phyloP scores from a whole-genome alignment of 1,139 yeast genomes.

The Schwanniomyces etchellsii region DNA sequence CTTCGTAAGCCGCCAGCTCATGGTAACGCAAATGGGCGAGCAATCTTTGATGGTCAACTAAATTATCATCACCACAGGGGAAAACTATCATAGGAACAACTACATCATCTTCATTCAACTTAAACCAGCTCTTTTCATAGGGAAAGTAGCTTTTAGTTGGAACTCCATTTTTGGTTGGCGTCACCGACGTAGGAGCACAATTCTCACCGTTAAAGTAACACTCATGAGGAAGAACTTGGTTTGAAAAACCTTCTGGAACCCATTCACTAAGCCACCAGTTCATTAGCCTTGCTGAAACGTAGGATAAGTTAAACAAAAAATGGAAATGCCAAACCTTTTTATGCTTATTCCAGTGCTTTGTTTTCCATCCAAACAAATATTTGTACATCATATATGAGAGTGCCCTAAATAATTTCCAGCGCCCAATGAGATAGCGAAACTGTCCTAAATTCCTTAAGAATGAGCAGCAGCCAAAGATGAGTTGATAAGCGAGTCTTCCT shows the following conservation, averaged over 20 bases:
- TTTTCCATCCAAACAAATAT: constrained; percentile 83
- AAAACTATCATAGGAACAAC: constrained; percentile 51
- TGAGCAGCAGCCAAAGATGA: constrained; percentile 55
- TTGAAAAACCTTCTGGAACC: constrained; percentile 35
- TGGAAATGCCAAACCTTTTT: constrained; percentile 59
- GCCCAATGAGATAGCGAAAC: constrained; percentile 39
- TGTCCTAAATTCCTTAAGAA: constrained; percentile 57
- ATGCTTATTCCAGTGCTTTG: constrained; percentile 62
- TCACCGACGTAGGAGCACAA: constrained; percentile 11
- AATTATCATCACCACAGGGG: constrained; percentile 55
- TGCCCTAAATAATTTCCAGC: constrained; percentile 49
- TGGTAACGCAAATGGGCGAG: constrained; percentile 44
- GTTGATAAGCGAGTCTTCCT: constrained; percentile 29
- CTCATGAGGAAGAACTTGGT: constrained; percentile 28
- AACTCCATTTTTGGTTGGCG: constrained; percentile 13
- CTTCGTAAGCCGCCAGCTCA: constrained; percentile 38
- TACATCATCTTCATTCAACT: constrained; percentile 23
- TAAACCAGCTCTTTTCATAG: constrained; percentile 51
- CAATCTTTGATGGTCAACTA: constrained; percentile 62
- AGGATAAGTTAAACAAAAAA: constrained; percentile 82
- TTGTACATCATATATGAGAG: constrained; percentile 76
- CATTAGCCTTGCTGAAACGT: constrained; percentile 75
- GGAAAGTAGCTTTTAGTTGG: constrained; percentile 53
- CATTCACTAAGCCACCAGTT: constrained; percentile 76
- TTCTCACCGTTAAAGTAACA: constrained; percentile 29